A percentile compares a stretch with the other conserved stretches of the same genome.
These are phyloP conservation scores for Calocybe gangraenosa DNA, from an alignment of 768 basidiomycete species.

Conservation along the genomic window DNA sequence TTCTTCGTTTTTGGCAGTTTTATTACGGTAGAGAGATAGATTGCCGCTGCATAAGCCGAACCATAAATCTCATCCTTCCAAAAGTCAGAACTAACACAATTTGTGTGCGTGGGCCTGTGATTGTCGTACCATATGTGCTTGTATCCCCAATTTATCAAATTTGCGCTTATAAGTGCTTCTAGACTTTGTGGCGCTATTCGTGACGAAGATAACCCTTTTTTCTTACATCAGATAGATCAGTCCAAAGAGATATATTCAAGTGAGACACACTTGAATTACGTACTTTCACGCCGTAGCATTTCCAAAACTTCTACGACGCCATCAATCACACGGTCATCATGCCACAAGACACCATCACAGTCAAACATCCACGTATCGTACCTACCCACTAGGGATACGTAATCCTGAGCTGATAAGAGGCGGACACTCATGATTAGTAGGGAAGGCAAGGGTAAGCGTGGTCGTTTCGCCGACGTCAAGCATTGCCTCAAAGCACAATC, in stretches of 20 bases:
- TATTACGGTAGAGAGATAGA: slow-evolving; percentile 81
- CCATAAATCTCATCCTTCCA: slow-evolving; percentile 98
- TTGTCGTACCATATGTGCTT: slow-evolving; percentile 65
- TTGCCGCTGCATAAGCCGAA: slow-evolving; percentile 76
- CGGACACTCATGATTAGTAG: slow-evolving; percentile 26
- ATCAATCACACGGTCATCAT: slow-evolving; percentile 74
- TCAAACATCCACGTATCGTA: slow-evolving; percentile 97
- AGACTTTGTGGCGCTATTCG: slow-evolving; percentile 96
- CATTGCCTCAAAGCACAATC: no score
- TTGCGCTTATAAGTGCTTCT: slow-evolving; percentile 82
- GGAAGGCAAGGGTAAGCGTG: no score
- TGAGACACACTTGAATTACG: slow-evolving; percentile 23
- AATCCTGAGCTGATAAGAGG: slow-evolving; percentile 40
- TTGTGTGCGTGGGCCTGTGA: background rate
- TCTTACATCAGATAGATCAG: slow-evolving; percentile 35
- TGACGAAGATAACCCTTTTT: slow-evolving; percentile 88
- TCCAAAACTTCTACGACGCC: slow-evolving; percentile 74
- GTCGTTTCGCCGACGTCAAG: no score
- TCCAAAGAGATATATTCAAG: slow-evolving; percentile 7
- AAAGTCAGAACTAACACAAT: slow-evolving; percentile 4
- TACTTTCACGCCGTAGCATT: slow-evolving; percentile 68
- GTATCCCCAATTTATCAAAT: slow-evolving; percentile 85
- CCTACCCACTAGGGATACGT: slow-evolving; percentile 46
- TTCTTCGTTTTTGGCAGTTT: slow-evolving; percentile 89
- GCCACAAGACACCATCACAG: slow-evolving; percentile 95